Evolutionary conservation across 352 stramenopile species (phyloP).

Genomic region (Globisporangium megalacanthum): DNA sequence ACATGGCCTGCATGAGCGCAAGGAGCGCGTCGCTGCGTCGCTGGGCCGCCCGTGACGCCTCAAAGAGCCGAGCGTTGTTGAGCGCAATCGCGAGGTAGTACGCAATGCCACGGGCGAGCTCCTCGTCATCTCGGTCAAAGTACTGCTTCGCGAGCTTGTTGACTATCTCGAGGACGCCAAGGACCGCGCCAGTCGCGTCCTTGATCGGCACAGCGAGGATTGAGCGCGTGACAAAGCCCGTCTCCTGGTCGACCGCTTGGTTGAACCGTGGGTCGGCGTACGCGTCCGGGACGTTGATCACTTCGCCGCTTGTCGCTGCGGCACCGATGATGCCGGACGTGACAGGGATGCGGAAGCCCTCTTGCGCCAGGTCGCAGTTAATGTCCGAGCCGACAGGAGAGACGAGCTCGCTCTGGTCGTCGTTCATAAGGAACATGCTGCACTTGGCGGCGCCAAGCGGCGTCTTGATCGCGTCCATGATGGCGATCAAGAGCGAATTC

Average conservation of each 20-base stretch:
- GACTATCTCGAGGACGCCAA: slow-evolving; percentile 62
- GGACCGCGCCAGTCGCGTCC: slow-evolving; percentile 52
- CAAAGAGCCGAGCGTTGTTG: slow-evolving; percentile 61
- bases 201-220: slow-evolving; percentile 82
- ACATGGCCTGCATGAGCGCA: slow-evolving; percentile 51
- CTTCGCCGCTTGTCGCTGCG: slow-evolving; percentile 56
- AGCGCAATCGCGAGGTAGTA: slow-evolving; percentile 65
- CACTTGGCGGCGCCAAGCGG: slow-evolving; percentile 47
- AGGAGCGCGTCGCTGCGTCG: slow-evolving; percentile 63
- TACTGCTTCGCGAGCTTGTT: slow-evolving; percentile 65
- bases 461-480: slow-evolving; percentile 48
- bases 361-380: slow-evolving; percentile 27
- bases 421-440: slow-evolving; percentile 64
- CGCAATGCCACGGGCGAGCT: slow-evolving; percentile 52
- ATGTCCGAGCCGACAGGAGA: slow-evolving; percentile 43
- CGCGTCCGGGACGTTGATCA: slow-evolving; percentile 74
- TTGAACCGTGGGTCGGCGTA: slow-evolving; percentile 69
- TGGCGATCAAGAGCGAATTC: slow-evolving; percentile 42
- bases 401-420: slow-evolving; percentile 50
- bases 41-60: slow-evolving; percentile 45
- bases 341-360: slow-evolving; percentile 49
- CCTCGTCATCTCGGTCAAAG: slow-evolving; percentile 69
- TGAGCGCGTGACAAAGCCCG: slow-evolving; percentile 61
- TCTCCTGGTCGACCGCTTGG: slow-evolving; percentile 44
- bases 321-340: slow-evolving; percentile 46